Percentiles rank a stretch among this genome's conserved stretches.
phyloP scores from a whole-genome alignment of 768 basidiomycete genomes.

The Clitopilus passeckerianus region DNA sequence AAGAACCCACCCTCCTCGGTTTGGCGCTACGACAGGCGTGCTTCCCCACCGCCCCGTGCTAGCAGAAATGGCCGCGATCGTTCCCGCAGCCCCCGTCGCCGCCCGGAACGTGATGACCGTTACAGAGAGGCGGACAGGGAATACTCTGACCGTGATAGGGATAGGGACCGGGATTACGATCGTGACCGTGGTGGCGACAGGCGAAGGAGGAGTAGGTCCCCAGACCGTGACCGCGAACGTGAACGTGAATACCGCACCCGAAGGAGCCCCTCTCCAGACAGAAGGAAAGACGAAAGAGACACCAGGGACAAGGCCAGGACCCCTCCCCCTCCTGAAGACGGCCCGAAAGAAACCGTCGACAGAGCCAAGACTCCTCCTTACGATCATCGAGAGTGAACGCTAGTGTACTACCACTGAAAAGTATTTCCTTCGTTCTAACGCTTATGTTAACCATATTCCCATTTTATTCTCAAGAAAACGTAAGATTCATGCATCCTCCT shows the following conservation, averaged over 20 bases:
- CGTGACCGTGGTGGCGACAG: constrained; percentile 29
- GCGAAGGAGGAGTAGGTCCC: constrained; percentile 44
- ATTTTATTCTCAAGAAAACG: background rate
- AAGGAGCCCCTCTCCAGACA: constrained; percentile 36
- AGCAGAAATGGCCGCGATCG: constrained; percentile 33
- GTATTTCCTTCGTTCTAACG: constrained; percentile 4
- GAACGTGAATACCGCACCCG: constrained; percentile 26
- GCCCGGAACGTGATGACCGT: constrained; percentile 30
- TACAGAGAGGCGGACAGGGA: constrained; percentile 29
- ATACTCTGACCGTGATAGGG: constrained; percentile 18
- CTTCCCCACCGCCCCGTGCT: constrained; percentile 32
- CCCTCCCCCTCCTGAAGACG: constrained; percentile 41
- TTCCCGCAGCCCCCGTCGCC: constrained; percentile 51
- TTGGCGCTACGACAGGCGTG: constrained; percentile 69
- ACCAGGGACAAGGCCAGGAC: constrained; percentile 43
- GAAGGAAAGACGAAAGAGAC: constrained; percentile 24
- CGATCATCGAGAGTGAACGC: constrained; percentile 21
- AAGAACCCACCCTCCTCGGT: constrained; percentile 81
- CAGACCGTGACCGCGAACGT: constrained; percentile 36
- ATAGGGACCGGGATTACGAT: constrained; percentile 35
- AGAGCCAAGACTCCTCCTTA: constrained; percentile 57
- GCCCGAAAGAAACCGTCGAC: constrained; percentile 42
- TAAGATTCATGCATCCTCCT: background rate
- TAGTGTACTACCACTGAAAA: constrained; percentile 24
- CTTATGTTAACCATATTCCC: constrained; percentile 1